These are phyloP conservation scores for Magnolia sinica DNA, from an alignment of 164 flowering plant species.

Conservation along the genomic window DNA sequence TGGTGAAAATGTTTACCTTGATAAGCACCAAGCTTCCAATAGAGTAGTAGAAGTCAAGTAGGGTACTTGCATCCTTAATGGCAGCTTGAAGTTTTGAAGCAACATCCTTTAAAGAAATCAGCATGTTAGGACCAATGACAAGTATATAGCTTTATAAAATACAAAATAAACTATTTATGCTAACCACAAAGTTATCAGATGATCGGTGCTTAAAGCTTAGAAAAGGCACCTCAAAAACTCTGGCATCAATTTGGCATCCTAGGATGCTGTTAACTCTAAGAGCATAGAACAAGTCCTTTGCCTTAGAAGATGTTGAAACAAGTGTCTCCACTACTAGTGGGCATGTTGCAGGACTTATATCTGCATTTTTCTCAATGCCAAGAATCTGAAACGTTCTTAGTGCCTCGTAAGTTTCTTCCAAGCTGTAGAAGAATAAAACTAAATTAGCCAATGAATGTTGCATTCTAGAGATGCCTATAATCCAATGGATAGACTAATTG, in stretches of 20 bases:
- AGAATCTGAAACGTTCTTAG: conserved; percentile 69
- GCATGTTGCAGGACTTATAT: conserved; percentile 45
- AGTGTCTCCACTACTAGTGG: conserved; percentile 40
- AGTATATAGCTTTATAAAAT: not conserved
- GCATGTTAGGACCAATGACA: not conserved
- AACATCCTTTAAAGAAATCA: conserved; percentile 39
- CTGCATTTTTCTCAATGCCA: conserved; percentile 49
- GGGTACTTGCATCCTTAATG: conserved; percentile 56
- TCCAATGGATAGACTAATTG: not conserved
- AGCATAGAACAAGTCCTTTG: conserved; percentile 63
- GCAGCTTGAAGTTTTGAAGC: conserved; percentile 51
- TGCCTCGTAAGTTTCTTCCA: conserved; percentile 84
- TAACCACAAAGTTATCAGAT: not conserved
- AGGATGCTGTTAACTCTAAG: conserved; percentile 53
- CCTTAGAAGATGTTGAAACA: conserved; percentile 47
- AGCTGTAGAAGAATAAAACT: conserved; percentile 34
- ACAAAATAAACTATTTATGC: not conserved
- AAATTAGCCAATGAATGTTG: conserved; percentile 4
- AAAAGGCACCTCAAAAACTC: conserved; percentile 53
- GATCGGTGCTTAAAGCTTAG: not conserved
- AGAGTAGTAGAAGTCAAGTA: conserved; percentile 70
- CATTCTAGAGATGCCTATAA: not conserved
- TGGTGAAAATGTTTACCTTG: conserved; percentile 47
- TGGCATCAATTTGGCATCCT: conserved; percentile 51
- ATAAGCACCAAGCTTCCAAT: conserved; percentile 67